phyloP scores from a whole-genome alignment of 495 filamentous ascomycete genomes.

The Bathelium albidoporum region DNA sequence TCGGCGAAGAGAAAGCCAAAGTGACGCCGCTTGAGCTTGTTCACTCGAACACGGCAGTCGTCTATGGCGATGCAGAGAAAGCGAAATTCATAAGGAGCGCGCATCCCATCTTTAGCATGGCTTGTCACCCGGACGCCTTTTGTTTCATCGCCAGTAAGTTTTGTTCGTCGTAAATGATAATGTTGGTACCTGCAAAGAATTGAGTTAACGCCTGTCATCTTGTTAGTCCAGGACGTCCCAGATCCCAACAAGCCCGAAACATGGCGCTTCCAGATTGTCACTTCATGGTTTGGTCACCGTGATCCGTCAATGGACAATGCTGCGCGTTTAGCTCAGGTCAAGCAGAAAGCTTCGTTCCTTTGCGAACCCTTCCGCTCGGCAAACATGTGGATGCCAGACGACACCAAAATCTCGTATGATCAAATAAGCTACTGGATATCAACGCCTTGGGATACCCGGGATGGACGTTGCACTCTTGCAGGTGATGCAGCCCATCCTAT shows the following conservation, averaged over 20 bases:
- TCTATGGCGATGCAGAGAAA: conserved; percentile 28
- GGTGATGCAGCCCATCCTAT: conserved; percentile 57
- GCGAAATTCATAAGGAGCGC: conserved; percentile 22
- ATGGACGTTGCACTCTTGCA: conserved; percentile 40
- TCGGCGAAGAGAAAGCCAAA: conserved; percentile 15
- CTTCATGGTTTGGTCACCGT: conserved; percentile 25
- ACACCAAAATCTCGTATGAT: conserved; percentile 32
- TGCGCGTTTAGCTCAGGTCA: conserved; percentile 32
- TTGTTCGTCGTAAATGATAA: neutral
- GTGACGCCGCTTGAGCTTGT: conserved; percentile 9
- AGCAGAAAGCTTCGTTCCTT: conserved; percentile 26
- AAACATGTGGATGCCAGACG: conserved; percentile 36
- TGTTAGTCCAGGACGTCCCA: conserved; percentile 19
- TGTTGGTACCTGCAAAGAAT: neutral
- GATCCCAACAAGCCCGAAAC: conserved; percentile 26
- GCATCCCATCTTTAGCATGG: conserved; percentile 25
- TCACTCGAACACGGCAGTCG: conserved; percentile 17
- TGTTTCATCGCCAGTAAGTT: conserved; percentile 8
- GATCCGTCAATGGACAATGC: conserved; percentile 15
- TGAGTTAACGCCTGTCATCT: neutral
- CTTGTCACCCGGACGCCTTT: conserved; percentile 18
- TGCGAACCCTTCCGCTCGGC: conserved; percentile 35
- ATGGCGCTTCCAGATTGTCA: conserved; percentile 33
- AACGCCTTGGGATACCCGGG: conserved; percentile 39
- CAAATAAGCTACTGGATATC: conserved; percentile 34